Evolutionary conservation across 2,329 filamentous ascomycete genomes (phyloP).

Genomic region (Apiospora kogelbergensis): DNA sequence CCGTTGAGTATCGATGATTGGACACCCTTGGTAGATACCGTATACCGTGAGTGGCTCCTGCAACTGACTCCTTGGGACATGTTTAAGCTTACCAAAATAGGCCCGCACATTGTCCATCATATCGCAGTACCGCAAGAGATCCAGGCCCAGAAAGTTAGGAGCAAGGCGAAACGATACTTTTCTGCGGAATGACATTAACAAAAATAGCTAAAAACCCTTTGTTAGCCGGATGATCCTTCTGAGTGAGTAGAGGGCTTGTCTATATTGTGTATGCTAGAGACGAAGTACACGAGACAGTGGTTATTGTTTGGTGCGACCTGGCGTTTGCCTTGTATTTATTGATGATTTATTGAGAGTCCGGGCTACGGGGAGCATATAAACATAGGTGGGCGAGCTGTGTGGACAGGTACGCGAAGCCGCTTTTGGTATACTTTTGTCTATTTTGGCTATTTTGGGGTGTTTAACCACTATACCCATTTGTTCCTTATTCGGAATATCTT

Average conservation of each 20-base stretch:
- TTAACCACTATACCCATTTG: not conserved
- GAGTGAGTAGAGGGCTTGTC: not conserved
- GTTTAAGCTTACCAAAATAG: not conserved
- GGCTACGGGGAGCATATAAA: not conserved
- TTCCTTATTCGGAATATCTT: not conserved
- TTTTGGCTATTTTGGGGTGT: not conserved
- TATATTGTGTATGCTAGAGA: not conserved
- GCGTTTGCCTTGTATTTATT: not conserved
- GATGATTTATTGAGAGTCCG: not conserved
- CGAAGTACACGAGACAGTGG: not conserved
- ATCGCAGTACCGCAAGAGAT: conserved; percentile 69
- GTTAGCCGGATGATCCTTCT: not conserved
- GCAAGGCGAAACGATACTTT: conserved; percentile 71
- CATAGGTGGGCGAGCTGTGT: not conserved
- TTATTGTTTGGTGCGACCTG: not conserved
- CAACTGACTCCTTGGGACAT: too few species aligned
- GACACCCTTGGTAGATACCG: conserved; percentile 28
- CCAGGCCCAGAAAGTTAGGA: conserved; percentile 66
- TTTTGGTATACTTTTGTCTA: not conserved
- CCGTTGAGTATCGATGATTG: conserved; percentile 88
- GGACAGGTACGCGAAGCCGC: not conserved
- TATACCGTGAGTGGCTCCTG: conserved; percentile 30
- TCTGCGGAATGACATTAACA: conserved; percentile 53
- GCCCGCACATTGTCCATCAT: conserved; percentile 89
- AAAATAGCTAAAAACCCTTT: not conserved